phyloP scores from a whole-genome alignment of 306 rosid species.

The Dalbergia oliveri region DNA sequence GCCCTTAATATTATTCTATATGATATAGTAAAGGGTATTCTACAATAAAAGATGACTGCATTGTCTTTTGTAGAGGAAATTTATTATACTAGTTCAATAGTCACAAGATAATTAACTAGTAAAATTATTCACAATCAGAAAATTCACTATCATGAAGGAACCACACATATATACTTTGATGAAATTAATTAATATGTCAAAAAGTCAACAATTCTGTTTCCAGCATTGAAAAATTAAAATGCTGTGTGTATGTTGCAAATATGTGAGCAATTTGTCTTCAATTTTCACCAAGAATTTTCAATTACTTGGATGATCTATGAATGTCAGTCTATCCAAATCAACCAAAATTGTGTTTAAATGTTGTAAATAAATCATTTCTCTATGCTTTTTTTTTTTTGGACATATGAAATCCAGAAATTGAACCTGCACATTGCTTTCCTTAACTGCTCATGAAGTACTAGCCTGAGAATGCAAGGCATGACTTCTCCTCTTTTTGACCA shows the following conservation, averaged over 20 bases:
- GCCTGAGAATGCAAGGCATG: slow-evolving; percentile 43
- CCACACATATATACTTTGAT: not conserved
- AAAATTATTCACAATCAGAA: slow-evolving; percentile 25
- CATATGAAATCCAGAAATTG: slow-evolving; percentile 37
- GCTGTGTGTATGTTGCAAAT: slow-evolving; percentile 36
- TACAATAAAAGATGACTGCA: not conserved
- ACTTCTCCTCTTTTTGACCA: slow-evolving; percentile 61
- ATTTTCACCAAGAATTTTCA: slow-evolving; percentile 31
- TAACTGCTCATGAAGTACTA: slow-evolving; percentile 47
- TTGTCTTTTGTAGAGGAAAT: not conserved
- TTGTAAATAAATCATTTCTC: slow-evolving; percentile 35
- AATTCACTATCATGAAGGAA: not conserved
- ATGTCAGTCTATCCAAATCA: slow-evolving; percentile 46
- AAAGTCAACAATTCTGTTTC: slow-evolving; percentile 29
- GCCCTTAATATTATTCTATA: not conserved
- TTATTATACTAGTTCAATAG: not conserved
- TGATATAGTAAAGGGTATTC: not conserved
- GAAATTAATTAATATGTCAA: not conserved
- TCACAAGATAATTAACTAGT: slow-evolving; percentile 1
- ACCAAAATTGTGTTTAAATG: slow-evolving; percentile 53
- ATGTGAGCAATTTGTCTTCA: slow-evolving; percentile 27
- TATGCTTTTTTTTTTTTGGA: slow-evolving; percentile 8
- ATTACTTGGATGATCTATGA: slow-evolving; percentile 35
- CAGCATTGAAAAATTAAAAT: slow-evolving; percentile 27
- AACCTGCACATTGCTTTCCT: slow-evolving; percentile 37